Percentiles rank a stretch among this genome's conserved stretches.
Evolutionary conservation across 257 asterid genomes (phyloP).

Genomic region (Salvia splendens): DNA sequence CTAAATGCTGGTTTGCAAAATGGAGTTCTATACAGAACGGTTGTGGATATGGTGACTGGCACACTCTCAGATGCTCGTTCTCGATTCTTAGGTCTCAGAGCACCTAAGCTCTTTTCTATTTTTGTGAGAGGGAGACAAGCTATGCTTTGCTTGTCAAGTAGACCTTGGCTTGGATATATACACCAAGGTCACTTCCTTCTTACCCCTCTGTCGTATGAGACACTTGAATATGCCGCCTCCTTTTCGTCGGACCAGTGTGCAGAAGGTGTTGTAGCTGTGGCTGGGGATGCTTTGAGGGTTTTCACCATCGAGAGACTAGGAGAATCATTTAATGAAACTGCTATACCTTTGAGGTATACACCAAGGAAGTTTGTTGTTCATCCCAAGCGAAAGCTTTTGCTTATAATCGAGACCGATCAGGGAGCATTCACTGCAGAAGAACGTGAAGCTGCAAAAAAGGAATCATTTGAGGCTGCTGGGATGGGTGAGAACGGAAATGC

Average conservation of each 20-base stretch:
- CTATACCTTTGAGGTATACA: conserved; percentile 89
- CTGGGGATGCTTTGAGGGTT: conserved; percentile 97
- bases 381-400: conserved; percentile 79
- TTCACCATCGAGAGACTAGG: conserved; percentile 95
- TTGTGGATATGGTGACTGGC: conserved; percentile 98
- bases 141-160: conserved; percentile 96
- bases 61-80: conserved; percentile 99
- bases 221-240: conserved; percentile 96
- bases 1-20: conserved; percentile 90
- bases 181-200: conserved; percentile 98
- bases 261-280: conserved; percentile 98
- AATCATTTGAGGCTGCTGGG: conserved; percentile 82
- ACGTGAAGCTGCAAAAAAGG: conserved; percentile 90
- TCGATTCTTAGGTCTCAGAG: conserved; percentile 91
- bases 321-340: conserved; percentile 90
- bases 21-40: conserved; percentile 95
- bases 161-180: conserved; percentile 99
- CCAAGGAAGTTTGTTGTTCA: conserved; percentile 92
- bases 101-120: conserved; percentile 90
- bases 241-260: conserved; percentile 99
- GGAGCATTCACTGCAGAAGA: conserved; percentile 96
- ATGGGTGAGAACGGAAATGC: conserved; percentile 72
- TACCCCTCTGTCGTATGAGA: conserved; percentile 92
- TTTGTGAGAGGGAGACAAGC: conserved; percentile 86
- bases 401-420: conserved; percentile 92